A percentile compares a stretch with the other conserved stretches of the same genome.
These are phyloP conservation scores for Ophiostoma sp. DNA, from an alignment of 2,329 filamentous ascomycete genomes.

Conservation along the genomic window DNA sequence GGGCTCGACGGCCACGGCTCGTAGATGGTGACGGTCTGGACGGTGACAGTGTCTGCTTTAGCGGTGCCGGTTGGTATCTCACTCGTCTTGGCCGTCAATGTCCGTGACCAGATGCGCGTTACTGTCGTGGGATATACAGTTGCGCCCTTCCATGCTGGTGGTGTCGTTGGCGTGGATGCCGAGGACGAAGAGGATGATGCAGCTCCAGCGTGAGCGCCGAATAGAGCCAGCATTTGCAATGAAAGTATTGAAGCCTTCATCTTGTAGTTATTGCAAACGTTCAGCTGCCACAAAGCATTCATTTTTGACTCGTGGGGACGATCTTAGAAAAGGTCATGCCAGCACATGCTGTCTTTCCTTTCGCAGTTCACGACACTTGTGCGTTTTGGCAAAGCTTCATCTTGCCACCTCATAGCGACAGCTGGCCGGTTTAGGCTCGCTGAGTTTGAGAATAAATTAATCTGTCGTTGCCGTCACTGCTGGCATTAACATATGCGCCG, in stretches of 20 bases:
- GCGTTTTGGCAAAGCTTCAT: no score
- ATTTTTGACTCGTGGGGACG: no score
- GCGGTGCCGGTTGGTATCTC: neutral
- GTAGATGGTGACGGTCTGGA: constrained; percentile 22
- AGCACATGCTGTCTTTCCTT: neutral
- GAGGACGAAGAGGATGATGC: neutral
- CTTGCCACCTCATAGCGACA: neutral
- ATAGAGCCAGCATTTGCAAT: neutral
- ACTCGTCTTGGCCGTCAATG: neutral
- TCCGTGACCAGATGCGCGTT: constrained; percentile 20
- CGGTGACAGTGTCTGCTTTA: neutral
- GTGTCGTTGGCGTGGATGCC: neutral
- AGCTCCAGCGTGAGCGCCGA: neutral
- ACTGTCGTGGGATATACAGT: constrained; percentile 23
- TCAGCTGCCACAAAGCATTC: neutral
- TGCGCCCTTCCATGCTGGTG: neutral
- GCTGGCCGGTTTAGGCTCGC: neutral
- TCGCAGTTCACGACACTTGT: neutral
- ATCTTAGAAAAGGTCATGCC: neutral
- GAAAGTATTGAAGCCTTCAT: neutral
- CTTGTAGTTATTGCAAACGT: neutral
- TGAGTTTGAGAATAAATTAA: neutral
- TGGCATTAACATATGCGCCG: neutral
- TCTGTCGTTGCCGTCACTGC: neutral
- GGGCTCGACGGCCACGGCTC: constrained; percentile 24